Percentiles rank a stretch among this genome's conserved stretches.
These are phyloP conservation scores for Suillus luteus DNA, from an alignment of 768 basidiomycete species.

Conservation along the genomic window DNA sequence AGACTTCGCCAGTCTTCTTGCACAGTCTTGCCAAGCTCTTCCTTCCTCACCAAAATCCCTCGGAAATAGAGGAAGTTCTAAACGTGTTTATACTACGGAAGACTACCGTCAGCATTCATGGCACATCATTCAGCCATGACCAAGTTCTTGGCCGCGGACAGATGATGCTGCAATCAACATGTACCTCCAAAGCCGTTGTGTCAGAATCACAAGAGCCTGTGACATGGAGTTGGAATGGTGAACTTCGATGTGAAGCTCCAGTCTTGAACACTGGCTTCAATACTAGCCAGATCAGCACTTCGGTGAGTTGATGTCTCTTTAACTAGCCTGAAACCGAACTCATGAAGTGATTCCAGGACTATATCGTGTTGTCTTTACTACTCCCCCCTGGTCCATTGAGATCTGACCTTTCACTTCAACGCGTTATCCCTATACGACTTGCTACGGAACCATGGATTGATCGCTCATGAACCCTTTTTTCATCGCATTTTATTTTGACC, in stretches of 20 bases:
- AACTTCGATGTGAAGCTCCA: conserved; percentile 42
- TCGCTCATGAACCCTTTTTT: conserved; percentile 21
- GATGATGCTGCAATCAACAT: conserved; percentile 44
- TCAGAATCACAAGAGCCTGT: conserved; percentile 29
- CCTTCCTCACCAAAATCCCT: conserved; percentile 16
- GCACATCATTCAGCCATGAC: conserved; percentile 19
- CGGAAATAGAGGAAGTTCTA: conserved; percentile 29
- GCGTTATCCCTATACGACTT: conserved; percentile 58
- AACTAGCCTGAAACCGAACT: neutral
- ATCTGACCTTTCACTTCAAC: conserved; percentile 40
- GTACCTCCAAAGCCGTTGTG: conserved; percentile 24
- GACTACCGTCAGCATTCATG: conserved; percentile 40
- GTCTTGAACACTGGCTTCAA: conserved; percentile 51
- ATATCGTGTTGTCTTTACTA: conserved; percentile 51
- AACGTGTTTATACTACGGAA: conserved; percentile 61
- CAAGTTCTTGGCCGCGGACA: conserved; percentile 50
- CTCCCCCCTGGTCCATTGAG: conserved; percentile 37
- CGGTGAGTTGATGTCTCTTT: conserved; percentile 37
- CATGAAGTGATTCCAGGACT: conserved; percentile 47
- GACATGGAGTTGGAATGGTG: conserved; percentile 65
- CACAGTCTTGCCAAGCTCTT: conserved; percentile 15
- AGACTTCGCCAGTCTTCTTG: conserved; percentile 45
- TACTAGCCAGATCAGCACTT: conserved; percentile 49
- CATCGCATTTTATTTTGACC: neutral
- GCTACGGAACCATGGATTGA: conserved; percentile 60